phyloP scores from a whole-genome alignment of 2,329 filamentous ascomycete species.

The Hypomyces perniciosus region DNA sequence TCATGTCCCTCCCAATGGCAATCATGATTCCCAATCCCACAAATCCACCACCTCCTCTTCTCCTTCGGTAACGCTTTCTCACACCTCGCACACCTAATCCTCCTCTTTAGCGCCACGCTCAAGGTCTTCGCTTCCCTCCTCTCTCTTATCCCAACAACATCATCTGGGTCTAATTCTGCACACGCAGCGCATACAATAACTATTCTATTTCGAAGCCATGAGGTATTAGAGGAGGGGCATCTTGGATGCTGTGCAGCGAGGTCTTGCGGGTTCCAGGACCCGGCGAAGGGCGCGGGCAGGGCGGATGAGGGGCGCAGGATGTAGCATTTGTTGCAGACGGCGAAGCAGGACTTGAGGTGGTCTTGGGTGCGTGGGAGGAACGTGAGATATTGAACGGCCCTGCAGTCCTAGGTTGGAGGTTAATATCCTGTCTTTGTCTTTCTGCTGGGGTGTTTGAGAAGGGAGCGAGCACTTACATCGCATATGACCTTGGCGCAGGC shows the following conservation, averaged over 20 bases:
- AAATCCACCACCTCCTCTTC: conserved; percentile 16
- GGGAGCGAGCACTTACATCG: conserved; percentile 3
- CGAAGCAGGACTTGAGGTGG: conserved; percentile 14
- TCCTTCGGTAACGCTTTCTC: conserved; percentile 8
- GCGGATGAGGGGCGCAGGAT: not conserved
- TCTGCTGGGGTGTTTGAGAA: too few relatives aligned
- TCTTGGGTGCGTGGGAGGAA: conserved; percentile 7
- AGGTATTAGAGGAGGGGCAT: not conserved
- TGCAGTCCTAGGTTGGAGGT: not conserved
- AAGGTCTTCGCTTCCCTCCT: conserved; percentile 6
- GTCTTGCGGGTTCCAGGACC: conserved; percentile 7
- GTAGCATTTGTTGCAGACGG: conserved; percentile 17
- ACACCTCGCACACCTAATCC: conserved; percentile 12
- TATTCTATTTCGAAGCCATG: too few relatives aligned
- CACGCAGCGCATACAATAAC: conserved; percentile 9
- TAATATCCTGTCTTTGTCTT: too few relatives aligned
- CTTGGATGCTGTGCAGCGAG: conserved; percentile 12
- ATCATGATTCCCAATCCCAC: conserved; percentile 10
- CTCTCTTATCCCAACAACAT: conserved; percentile 5
- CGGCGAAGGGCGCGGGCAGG: not conserved
- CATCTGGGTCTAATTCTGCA: not conserved
- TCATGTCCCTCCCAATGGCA: conserved; percentile 16
- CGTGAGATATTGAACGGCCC: not conserved
- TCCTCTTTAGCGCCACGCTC: conserved; percentile 1
- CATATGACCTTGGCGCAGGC: conserved; percentile 14